These are phyloP conservation scores for Linum lewisii DNA, from an alignment of 345 rosid genomes.

Conservation along the genomic window DNA sequence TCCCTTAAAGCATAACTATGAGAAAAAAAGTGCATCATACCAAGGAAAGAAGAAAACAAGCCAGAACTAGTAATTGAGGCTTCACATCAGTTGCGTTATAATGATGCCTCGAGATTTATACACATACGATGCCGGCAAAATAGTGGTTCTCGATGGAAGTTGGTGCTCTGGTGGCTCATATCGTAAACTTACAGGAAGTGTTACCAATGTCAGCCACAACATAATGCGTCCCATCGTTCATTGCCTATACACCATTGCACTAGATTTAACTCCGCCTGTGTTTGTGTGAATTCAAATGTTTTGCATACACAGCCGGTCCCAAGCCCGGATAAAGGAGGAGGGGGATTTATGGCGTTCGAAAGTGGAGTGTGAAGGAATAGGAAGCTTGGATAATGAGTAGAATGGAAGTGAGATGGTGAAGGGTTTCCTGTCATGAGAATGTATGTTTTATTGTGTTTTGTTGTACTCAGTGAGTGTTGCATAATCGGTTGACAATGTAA, in stretches of 20 bases:
- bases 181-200: not conserved
- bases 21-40: no score
- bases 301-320: constrained; percentile 49
- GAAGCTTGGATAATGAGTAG: no score
- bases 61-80: not conserved
- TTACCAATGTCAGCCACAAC: not conserved
- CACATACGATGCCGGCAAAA: no score
- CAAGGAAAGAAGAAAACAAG: no score
- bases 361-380: not conserved
- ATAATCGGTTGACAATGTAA: constrained; percentile 4
- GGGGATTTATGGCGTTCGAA: constrained; percentile 13
- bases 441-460: not conserved
- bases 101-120: no score
- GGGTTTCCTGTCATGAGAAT: not conserved
- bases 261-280: constrained; percentile 54
- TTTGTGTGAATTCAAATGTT: not conserved
- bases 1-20: no score
- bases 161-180: not conserved
- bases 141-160: no score
- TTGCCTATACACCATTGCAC: not conserved
- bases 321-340: constrained; percentile 71
- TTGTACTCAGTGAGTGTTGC: constrained; percentile 2
- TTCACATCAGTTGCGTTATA: not conserved
- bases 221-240: not conserved
- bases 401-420: not conserved